These are phyloP conservation scores for Tuber microsphaerosporum DNA, from an alignment of 495 filamentous ascomycete species.

Conservation along the genomic window DNA sequence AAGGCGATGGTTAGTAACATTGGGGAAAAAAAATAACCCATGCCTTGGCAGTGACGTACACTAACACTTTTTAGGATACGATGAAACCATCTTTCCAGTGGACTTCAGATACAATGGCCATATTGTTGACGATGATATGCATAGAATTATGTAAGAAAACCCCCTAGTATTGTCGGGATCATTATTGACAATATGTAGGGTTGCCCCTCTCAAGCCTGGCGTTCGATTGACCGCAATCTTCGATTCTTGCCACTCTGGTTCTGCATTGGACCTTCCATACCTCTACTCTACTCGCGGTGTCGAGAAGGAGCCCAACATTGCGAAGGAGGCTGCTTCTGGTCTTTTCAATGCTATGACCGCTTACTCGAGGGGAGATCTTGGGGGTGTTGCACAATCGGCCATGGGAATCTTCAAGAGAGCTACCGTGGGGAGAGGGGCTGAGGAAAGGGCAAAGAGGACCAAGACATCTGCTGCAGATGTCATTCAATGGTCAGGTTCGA, in stretches of 20 bases:
- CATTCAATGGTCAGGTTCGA: constrained; percentile 94
- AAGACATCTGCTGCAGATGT: constrained; percentile 95
- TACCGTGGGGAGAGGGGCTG: constrained; percentile 70
- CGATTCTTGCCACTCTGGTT: constrained; percentile 98
- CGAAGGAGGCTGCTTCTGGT: constrained; percentile 94
- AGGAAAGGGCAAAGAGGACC: constrained; percentile 70
- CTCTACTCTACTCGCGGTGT: constrained; percentile 84
- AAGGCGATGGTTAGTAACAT: constrained; percentile 36
- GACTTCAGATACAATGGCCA: constrained; percentile 86
- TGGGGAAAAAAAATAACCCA: constrained; percentile 12
- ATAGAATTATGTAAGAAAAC: constrained; percentile 68
- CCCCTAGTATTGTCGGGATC: neutral
- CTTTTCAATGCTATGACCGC: constrained; percentile 80
- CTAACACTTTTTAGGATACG: constrained; percentile 57
- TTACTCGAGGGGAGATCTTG: constrained; percentile 83
- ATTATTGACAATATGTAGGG: constrained; percentile 42
- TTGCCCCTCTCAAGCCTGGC: constrained; percentile 67
- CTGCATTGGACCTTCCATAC: constrained; percentile 91
- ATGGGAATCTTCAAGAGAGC: constrained; percentile 92
- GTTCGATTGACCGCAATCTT: constrained; percentile 95
- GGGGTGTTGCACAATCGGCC: constrained; percentile 70
- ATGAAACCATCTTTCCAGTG: constrained; percentile 96
- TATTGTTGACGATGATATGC: constrained; percentile 98
- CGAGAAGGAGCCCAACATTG: constrained; percentile 95
- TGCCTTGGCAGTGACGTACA: constrained; percentile 14